Conservation (phyloP, 768 basidiomycete species). For the Lactarius evosmus region DNA sequence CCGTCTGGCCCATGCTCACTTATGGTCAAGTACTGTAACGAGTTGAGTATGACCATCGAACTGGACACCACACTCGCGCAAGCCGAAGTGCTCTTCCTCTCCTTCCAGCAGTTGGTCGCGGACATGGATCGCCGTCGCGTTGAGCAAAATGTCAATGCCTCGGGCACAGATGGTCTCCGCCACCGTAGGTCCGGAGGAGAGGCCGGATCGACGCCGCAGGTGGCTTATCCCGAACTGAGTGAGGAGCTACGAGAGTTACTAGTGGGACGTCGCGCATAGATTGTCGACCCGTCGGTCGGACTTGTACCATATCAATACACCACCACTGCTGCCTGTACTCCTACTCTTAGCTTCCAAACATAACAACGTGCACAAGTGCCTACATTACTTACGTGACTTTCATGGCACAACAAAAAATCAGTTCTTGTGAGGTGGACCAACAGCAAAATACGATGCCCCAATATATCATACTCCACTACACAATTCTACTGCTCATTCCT, state of each 20-base stretch:
- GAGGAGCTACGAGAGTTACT: slow-evolving; percentile 25
- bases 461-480: no score
- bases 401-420: no score
- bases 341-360: neutral
- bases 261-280: slow-evolving; percentile 15
- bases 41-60: slow-evolving; percentile 95
- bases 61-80: slow-evolving; percentile 93
- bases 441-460: no score
- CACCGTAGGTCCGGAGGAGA: slow-evolving; percentile 34
- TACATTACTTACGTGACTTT: no score
- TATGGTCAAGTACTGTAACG: slow-evolving; percentile 96
- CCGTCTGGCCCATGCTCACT: slow-evolving; percentile 2
- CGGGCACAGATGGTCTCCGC: slow-evolving; percentile 34
- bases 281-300: neutral
- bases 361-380: neutral
- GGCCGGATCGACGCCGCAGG: neutral
- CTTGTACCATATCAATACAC: neutral
- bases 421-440: no score
- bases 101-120: slow-evolving; percentile 82
- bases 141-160: slow-evolving; percentile 42
- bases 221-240: slow-evolving; percentile 24
- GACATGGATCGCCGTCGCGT: slow-evolving; percentile 81
- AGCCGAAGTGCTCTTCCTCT: slow-evolving; percentile 94
- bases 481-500: no score
- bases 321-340: neutral